Conservation (phyloP, 208 protist species). For the Vickermania ingenoplastis region DNA sequence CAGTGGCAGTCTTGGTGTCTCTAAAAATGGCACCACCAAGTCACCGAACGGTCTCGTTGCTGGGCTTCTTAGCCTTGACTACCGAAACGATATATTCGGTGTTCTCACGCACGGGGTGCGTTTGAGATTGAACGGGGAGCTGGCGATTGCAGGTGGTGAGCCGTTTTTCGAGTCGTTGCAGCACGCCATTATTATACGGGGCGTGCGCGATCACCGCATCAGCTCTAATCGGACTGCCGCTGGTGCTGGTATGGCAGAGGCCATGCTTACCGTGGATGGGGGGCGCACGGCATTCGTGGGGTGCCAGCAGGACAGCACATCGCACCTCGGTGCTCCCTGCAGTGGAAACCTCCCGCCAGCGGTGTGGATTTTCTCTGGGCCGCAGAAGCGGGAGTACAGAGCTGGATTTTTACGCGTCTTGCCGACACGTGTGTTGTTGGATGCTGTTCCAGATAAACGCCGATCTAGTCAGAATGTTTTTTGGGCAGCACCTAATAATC, state of each 20-base stretch:
- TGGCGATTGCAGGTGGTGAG: not conserved
- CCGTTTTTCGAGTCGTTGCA: too few species aligned
- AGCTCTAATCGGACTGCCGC: not conserved
- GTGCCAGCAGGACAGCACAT: not conserved
- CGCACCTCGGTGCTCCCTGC: not conserved
- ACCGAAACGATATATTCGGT: not conserved
- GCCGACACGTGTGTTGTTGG: not conserved
- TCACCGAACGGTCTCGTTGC: not conserved
- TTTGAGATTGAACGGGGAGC: not conserved
- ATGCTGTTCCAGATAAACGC: not conserved
- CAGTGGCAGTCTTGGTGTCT: too few species aligned
- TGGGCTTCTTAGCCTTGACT: not conserved
- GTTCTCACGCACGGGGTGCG: too few species aligned
- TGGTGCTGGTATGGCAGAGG: not conserved
- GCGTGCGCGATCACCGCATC: not conserved
- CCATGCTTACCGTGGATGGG: not conserved
- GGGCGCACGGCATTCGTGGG: not conserved
- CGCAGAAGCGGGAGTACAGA: not conserved
- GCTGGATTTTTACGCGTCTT: not conserved
- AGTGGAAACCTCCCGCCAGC: not conserved
- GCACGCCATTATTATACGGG: not conserved
- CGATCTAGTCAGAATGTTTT: not conserved
- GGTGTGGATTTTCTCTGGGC: not conserved
- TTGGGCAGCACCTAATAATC: not conserved
- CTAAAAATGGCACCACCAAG: too few species aligned